These are phyloP conservation scores for Neckera pumila DNA, from an alignment of 225 moss, liverwort and hornwort species.

Conservation along the genomic window DNA sequence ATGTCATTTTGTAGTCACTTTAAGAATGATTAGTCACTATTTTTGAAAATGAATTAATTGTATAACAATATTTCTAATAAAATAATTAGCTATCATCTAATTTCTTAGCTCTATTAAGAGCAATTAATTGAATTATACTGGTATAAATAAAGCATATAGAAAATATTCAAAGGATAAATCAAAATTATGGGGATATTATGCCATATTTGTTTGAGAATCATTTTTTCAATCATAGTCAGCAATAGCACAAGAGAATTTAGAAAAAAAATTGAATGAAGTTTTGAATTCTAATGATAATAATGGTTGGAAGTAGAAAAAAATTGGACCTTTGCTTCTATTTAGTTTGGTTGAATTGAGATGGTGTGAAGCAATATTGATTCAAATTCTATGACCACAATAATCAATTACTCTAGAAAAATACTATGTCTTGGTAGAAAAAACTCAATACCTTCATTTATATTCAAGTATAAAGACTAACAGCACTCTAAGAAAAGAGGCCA, in stretches of 20 bases:
- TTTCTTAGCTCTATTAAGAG: background rate
- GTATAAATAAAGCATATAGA: too few relatives aligned
- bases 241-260: background rate
- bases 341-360: background rate
- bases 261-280: background rate
- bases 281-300: background rate
- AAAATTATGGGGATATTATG: too few relatives aligned
- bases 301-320: fast-evolving
- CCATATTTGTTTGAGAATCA: too few relatives aligned
- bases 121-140: background rate
- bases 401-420: background rate
- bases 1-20: too few relatives aligned
- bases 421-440: background rate
- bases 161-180: too few relatives aligned
- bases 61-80: background rate
- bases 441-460: too few relatives aligned
- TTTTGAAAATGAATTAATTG: background rate
- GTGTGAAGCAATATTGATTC: background rate
- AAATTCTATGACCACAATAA: fast-evolving
- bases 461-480: too few relatives aligned
- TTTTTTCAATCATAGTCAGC: background rate
- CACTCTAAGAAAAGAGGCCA: fast-evolving
- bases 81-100: background rate
- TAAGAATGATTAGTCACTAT: too few relatives aligned
- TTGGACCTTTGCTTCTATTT: background rate